A percentile compares a stretch with the other conserved stretches of the same genome.
phyloP scores from a whole-genome alignment of 1,284 basidiomycete species.

The Puccinia hordei region DNA sequence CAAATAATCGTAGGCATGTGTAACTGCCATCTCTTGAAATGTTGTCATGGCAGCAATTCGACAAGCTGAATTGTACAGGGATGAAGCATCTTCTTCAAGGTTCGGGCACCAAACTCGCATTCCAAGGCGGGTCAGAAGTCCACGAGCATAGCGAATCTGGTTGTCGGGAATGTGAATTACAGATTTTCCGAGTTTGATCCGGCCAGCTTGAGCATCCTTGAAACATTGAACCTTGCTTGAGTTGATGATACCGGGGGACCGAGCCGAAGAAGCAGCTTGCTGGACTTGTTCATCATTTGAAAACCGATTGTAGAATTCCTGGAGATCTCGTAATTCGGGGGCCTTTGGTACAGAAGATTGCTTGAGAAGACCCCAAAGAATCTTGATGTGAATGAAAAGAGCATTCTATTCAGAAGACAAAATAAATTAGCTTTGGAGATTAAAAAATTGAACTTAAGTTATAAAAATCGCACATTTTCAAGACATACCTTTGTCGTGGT shows the following conservation, averaged over 20 bases:
- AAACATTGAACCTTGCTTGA: not conserved
- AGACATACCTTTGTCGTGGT: too few species aligned
- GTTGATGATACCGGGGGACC: not conserved
- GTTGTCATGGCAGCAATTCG: slow-evolving; percentile 24
- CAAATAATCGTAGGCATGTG: slow-evolving; percentile 13
- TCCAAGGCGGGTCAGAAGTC: slow-evolving; percentile 5
- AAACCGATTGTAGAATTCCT: slow-evolving; percentile 24
- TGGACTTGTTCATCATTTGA: not conserved
- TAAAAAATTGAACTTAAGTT: too few species aligned
- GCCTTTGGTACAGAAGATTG: not conserved
- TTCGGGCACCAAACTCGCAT: slow-evolving; percentile 29
- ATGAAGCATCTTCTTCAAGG: not conserved
- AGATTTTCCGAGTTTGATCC: not conserved
- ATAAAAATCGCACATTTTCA: too few species aligned
- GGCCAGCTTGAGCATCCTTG: not conserved
- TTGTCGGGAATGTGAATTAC: not conserved
- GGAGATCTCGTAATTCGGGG: not conserved
- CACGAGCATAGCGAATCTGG: slow-evolving; percentile 20
- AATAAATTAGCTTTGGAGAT: too few species aligned
- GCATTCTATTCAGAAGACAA: too few species aligned
- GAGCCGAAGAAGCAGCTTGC: not conserved
- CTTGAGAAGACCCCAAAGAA: slow-evolving; percentile 40
- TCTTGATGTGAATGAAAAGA: slow-evolving; percentile 33
- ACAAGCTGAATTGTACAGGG: not conserved
- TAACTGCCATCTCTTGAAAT: slow-evolving; percentile 5